phyloP scores from a whole-genome alignment of 2,329 filamentous ascomycete species.

The Penicillium crustosum region DNA sequence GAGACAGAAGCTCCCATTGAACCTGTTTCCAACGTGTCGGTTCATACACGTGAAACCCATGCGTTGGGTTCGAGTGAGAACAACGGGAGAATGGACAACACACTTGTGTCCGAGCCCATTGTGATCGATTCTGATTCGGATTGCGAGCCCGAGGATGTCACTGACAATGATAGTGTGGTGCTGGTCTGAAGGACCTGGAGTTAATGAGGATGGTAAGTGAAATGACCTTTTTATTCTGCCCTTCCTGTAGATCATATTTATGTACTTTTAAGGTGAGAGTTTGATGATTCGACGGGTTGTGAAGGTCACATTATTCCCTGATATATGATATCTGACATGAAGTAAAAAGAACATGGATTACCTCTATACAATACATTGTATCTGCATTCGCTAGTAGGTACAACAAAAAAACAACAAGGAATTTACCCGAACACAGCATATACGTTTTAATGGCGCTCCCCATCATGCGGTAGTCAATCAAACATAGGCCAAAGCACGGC shows the following conservation, averaged over 20 bases:
- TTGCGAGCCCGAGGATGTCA: not conserved
- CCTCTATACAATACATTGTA: slow-evolving; percentile 10
- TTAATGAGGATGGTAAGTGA: not conserved
- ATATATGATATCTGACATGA: not conserved
- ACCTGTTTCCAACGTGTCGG: not conserved
- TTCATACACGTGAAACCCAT: not conserved
- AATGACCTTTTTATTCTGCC: not conserved
- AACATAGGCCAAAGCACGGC: not conserved
- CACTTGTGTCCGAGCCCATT: not conserved
- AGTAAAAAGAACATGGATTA: not conserved
- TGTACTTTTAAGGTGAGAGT: not conserved
- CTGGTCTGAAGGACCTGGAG: slow-evolving; percentile 1
- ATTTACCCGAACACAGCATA: not conserved
- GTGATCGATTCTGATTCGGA: slow-evolving; percentile 5
- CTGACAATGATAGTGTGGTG: slow-evolving; percentile 11
- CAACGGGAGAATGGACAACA: too few species aligned
- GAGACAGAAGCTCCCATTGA: slow-evolving; percentile 4
- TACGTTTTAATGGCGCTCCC: not conserved
- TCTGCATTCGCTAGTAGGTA: slow-evolving; percentile 12
- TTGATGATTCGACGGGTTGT: not conserved
- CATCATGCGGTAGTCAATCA: not conserved
- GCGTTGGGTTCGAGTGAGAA: not conserved
- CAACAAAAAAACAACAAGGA: slow-evolving; percentile 1
- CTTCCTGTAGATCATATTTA: not conserved
- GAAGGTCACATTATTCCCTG: not conserved